Conservation (phyloP, 73 alveolate species). For the Symbiodinium natans region DNA sequence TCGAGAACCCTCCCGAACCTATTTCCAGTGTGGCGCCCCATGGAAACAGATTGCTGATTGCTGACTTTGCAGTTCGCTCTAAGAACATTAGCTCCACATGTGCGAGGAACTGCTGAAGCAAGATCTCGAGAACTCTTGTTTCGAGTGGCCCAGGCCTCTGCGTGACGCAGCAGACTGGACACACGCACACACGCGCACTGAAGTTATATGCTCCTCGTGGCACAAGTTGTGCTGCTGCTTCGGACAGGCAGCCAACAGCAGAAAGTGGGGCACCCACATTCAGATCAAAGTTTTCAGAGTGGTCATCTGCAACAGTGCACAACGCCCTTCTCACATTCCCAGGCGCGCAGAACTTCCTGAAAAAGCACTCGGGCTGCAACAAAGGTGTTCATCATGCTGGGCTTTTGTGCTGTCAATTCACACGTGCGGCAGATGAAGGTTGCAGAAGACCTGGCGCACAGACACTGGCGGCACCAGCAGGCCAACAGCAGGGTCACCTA, state of each 20-base stretch:
- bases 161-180: neutral
- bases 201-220: too few species aligned
- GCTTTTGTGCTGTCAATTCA: neutral
- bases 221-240: too few species aligned
- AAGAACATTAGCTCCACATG: too few species aligned
- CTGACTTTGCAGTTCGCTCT: too few species aligned
- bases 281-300: neutral
- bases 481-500: slow-evolving; percentile 13
- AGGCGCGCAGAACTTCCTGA: neutral
- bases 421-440: too few species aligned
- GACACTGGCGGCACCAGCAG: neutral
- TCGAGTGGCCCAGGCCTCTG: neutral
- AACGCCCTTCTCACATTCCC: neutral
- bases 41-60: too few species aligned
- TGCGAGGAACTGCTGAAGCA: neutral
- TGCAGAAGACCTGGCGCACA: neutral
- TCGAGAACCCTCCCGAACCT: too few species aligned
- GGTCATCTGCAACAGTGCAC: neutral
- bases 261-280: neutral
- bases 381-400: neutral
- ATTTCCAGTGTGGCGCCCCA: too few species aligned
- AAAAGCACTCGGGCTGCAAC: neutral
- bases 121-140: neutral
- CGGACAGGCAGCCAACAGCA: slow-evolving; percentile 12
- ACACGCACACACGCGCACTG: too few species aligned